These are phyloP conservation scores for Bacterosira constricta DNA, from an alignment of 108 stramenopile species.

Conservation along the genomic window DNA sequence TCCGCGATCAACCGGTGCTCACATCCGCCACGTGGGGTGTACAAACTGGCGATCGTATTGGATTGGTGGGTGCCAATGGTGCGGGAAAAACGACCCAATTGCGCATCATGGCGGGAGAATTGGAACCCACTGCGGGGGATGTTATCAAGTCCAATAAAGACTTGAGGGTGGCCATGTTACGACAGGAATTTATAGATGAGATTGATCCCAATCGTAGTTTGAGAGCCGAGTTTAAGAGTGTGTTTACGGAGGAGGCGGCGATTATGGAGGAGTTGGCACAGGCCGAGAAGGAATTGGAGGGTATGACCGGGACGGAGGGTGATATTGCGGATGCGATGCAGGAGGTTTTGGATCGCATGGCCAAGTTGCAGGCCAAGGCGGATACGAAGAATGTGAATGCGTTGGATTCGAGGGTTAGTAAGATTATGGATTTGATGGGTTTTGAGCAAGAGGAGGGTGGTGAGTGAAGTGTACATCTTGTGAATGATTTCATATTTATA, in stretches of 20 bases:
- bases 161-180: slow-evolving; percentile 91
- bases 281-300: slow-evolving; percentile 66
- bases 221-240: slow-evolving; percentile 90
- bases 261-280: slow-evolving; percentile 71
- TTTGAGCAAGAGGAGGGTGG: slow-evolving; percentile 84
- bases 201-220: slow-evolving; percentile 78
- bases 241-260: slow-evolving; percentile 88
- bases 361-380: slow-evolving; percentile 82
- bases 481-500: not conserved
- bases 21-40: slow-evolving; percentile 96
- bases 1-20: slow-evolving; percentile 92
- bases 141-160: slow-evolving; percentile 83
- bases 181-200: slow-evolving; percentile 96
- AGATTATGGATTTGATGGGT: slow-evolving; percentile 95
- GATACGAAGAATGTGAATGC: slow-evolving; percentile 86
- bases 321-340: slow-evolving; percentile 71
- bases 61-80: slow-evolving; percentile 83
- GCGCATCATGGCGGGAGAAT: slow-evolving; percentile 90
- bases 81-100: slow-evolving; percentile 94
- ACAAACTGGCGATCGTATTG: slow-evolving; percentile 94
- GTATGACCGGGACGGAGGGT: slow-evolving; percentile 44
- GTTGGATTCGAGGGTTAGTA: slow-evolving; percentile 84
- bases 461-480: not conserved
- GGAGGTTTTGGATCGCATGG: slow-evolving; percentile 90
- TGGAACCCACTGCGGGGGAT: slow-evolving; percentile 94